Evolutionary conservation across 306 rosid genomes (phyloP).

Genomic region (Senna tora): DNA sequence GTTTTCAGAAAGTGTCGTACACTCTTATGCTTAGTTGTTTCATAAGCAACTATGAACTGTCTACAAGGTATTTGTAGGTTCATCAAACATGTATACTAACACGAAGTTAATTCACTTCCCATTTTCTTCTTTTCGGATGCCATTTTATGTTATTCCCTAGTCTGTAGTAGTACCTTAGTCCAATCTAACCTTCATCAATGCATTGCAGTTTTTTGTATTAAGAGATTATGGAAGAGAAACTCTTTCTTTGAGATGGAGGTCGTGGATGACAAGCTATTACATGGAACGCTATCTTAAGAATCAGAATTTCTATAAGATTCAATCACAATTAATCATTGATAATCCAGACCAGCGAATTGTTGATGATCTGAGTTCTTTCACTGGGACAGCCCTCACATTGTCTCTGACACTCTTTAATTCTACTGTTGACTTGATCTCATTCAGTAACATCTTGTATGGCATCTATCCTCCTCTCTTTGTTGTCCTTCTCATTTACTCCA

Average conservation of each 20-base stretch:
- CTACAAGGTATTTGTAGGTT: constrained; percentile 17
- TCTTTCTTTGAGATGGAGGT: constrained; percentile 94
- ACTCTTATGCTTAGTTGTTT: constrained; percentile 15
- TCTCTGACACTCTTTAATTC: constrained; percentile 80
- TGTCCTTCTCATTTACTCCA: constrained; percentile 84
- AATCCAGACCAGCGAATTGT: constrained; percentile 97
- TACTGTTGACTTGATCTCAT: constrained; percentile 81
- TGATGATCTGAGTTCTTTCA: constrained; percentile 89
- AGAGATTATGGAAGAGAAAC: constrained; percentile 89
- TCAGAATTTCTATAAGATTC: constrained; percentile 88
- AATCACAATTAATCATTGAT: constrained; percentile 86
- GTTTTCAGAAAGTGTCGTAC: not conserved
- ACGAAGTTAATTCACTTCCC: not conserved
- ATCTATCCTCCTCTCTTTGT: constrained; percentile 91
- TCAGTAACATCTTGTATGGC: constrained; percentile 88
- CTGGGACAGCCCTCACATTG: constrained; percentile 80
- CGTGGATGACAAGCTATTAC: constrained; percentile 96
- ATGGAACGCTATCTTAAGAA: constrained; percentile 86
- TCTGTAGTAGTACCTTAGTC: constrained; percentile 14
- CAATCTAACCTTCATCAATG: constrained; percentile 31
- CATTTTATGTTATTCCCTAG: constrained; percentile 4
- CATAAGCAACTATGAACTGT: constrained; percentile 21
- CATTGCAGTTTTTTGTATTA: constrained; percentile 79
- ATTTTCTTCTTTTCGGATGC: constrained; percentile 5
- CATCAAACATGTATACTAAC: not conserved